Percentiles rank a stretch among this genome's conserved stretches.
phyloP scores from a whole-genome alignment of 768 basidiomycete genomes.

The Mycena rosella region DNA sequence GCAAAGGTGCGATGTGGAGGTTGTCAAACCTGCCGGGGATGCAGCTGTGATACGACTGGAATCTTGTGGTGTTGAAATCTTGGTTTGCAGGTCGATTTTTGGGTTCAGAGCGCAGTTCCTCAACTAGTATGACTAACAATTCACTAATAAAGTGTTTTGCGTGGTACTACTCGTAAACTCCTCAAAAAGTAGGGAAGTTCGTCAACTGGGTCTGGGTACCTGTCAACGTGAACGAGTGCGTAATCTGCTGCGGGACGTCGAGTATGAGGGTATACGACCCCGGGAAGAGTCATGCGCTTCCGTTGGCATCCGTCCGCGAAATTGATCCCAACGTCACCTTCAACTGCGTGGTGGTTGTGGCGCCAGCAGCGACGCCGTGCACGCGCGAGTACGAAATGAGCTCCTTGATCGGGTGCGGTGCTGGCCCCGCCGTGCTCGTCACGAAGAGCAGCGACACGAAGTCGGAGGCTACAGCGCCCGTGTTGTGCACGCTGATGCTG shows the following conservation, averaged over 20 bases:
- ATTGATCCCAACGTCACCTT: slow-evolving; percentile 25
- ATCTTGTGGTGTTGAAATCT: no score
- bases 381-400: slow-evolving; percentile 63
- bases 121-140: no score
- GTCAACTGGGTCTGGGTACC: slow-evolving; percentile 8
- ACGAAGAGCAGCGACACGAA: slow-evolving; percentile 68
- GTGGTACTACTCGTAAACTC: no score
- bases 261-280: slow-evolving; percentile 26
- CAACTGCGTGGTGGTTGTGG: slow-evolving; percentile 33
- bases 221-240: slow-evolving; percentile 11
- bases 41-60: no score
- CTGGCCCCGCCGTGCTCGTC: slow-evolving; percentile 60
- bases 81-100: no score
- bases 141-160: no score
- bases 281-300: slow-evolving; percentile 22
- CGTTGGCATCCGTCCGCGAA: slow-evolving; percentile 23
- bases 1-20: no score
- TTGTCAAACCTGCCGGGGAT: no score
- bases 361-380: slow-evolving; percentile 44
- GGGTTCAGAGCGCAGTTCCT: no score
- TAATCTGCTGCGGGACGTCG: slow-evolving; percentile 22
- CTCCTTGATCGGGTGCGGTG: slow-evolving; percentile 64
- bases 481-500: slow-evolving; percentile 61
- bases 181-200: not conserved
- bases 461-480: slow-evolving; percentile 63